Evolutionary conservation across 768 basidiomycete species (phyloP).

Genomic region (Trametes elegans): DNA sequence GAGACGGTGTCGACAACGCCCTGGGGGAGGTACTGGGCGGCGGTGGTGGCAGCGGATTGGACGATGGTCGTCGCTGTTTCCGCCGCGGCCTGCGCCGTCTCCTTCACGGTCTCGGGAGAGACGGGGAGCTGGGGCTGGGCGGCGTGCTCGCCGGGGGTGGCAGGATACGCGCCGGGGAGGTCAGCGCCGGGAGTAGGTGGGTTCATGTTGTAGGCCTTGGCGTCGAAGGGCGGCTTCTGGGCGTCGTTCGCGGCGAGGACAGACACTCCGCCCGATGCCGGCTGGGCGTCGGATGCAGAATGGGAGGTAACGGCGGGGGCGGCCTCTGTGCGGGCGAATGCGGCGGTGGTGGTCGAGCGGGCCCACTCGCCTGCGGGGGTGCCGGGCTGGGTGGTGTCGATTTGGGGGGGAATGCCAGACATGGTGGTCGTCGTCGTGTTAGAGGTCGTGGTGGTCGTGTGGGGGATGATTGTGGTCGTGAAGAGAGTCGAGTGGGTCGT

Average conservation of each 20-base stretch:
- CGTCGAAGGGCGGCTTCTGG: slow-evolving; percentile 14
- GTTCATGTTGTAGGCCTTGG: neutral
- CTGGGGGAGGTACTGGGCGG: slow-evolving; percentile 23
- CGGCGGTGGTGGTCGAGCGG: slow-evolving; percentile 22
- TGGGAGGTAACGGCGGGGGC: slow-evolving; percentile 10
- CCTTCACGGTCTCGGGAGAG: slow-evolving; percentile 1
- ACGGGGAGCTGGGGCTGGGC: neutral
- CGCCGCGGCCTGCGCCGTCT: slow-evolving; percentile 9
- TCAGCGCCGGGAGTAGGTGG: slow-evolving; percentile 8
- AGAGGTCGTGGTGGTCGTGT: neutral
- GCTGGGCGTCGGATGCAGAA: neutral
- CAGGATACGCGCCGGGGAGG: slow-evolving; percentile 22
- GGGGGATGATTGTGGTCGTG: neutral
- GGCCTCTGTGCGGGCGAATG: slow-evolving; percentile 16
- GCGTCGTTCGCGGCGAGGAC: slow-evolving; percentile 11
- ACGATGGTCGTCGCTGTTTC: slow-evolving; percentile 4
- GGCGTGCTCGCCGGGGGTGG: slow-evolving; percentile 6
- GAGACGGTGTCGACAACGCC: slow-evolving; percentile 25
- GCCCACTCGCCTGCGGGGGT: slow-evolving; percentile 25
- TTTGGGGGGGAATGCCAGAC: slow-evolving; percentile 18
- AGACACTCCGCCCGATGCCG: slow-evolving; percentile 4
- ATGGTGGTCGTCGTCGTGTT: slow-evolving; percentile 3
- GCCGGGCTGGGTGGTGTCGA: slow-evolving; percentile 18
- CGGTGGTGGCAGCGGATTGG: slow-evolving; percentile 16
- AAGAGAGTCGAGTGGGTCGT: too few relatives aligned